Conservation (phyloP, 2,329 filamentous ascomycete genomes). For the Diaporthe sp. region DNA sequence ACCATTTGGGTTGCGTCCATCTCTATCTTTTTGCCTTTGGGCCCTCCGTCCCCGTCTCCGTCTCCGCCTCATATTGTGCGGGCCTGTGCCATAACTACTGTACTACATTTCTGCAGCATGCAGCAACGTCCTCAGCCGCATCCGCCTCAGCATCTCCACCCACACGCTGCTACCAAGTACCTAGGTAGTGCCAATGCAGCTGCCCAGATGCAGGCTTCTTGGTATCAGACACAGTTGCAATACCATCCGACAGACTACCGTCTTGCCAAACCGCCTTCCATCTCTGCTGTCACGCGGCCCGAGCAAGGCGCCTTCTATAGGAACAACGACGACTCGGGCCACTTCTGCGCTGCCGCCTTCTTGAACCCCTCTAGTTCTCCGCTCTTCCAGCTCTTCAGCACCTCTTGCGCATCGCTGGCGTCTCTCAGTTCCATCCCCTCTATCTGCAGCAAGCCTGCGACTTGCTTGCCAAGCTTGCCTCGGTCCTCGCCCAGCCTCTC, state of each 20-base stretch:
- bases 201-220: not conserved
- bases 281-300: not conserved
- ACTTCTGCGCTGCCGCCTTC: constrained; percentile 63
- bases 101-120: not conserved
- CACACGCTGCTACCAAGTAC: not conserved
- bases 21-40: no score
- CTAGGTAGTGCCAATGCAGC: not conserved
- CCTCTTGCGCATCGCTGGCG: constrained; percentile 55
- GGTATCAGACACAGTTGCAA: not conserved
- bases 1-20: not conserved
- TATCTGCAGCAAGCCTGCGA: constrained; percentile 66
- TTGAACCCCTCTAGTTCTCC: constrained; percentile 63
- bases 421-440: constrained; percentile 56
- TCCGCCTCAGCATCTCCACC: not conserved
- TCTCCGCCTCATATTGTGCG: no score
- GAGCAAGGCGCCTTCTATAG: constrained; percentile 45
- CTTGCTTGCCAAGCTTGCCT: constrained; percentile 70
- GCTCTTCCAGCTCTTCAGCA: constrained; percentile 65
- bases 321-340: constrained; percentile 64
- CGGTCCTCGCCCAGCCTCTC: constrained; percentile 71
- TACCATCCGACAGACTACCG: not conserved
- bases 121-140: not conserved
- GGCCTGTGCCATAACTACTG: no score
- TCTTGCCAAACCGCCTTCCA: not conserved
- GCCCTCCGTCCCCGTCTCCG: no score